Conservation (phyloP, 2,329 filamentous ascomycete genomes). For the Trichoderma lentiforme region DNA sequence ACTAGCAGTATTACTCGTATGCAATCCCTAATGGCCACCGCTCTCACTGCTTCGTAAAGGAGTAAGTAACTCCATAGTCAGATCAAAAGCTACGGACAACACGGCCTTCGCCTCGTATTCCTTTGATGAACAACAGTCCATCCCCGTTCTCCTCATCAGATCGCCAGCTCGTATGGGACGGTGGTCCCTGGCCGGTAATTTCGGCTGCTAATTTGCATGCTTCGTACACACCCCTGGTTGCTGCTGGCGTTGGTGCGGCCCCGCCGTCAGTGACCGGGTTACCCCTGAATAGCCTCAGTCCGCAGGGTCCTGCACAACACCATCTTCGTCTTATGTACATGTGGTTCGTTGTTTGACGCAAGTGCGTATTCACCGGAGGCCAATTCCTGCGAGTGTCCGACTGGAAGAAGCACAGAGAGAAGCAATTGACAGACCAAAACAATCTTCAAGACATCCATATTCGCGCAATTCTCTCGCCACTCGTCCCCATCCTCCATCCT, state of each 20-base stretch:
- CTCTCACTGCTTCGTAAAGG: not conserved
- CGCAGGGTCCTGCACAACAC: not conserved
- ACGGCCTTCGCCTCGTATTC: slow-evolving; percentile 8
- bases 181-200: slow-evolving; percentile 5
- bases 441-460: not conserved
- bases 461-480: not conserved
- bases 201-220: slow-evolving; percentile 5
- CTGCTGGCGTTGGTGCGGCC: not conserved
- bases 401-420: not conserved
- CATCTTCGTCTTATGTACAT: not conserved
- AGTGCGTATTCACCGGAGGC: too few relatives aligned
- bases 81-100: not conserved
- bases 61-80: not conserved
- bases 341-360: not conserved
- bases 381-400: not conserved
- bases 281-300: slow-evolving; percentile 1
- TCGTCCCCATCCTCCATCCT: not conserved
- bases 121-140: slow-evolving; percentile 1
- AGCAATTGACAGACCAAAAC: not conserved
- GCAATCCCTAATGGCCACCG: not conserved
- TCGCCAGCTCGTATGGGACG: not conserved
- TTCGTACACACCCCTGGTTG: not conserved
- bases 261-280: not conserved
- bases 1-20: not conserved
- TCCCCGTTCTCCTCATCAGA: not conserved